Conservation (phyloP, 2,329 filamentous ascomycete genomes). For the Calonectria hongkongensis region DNA sequence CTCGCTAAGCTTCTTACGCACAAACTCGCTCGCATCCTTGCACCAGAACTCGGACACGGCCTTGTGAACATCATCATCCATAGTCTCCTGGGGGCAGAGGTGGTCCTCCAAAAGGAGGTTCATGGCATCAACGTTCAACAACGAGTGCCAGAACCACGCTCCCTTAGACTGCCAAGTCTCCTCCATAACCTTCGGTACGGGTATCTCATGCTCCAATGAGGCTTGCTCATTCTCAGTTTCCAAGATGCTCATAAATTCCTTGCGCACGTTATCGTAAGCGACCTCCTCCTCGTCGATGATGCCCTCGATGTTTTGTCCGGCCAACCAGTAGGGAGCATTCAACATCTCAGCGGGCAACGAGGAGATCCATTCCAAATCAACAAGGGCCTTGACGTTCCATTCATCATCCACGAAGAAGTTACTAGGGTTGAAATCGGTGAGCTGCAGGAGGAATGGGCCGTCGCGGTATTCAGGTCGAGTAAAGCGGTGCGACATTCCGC, state of each 20-base stretch:
- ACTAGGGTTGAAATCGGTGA: conserved; percentile 59
- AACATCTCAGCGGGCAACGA: conserved; percentile 49
- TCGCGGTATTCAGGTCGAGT: conserved; percentile 49
- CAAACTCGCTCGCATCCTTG: conserved; percentile 12
- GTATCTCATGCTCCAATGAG: conserved; percentile 27
- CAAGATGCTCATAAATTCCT: conserved; percentile 47
- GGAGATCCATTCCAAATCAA: conserved; percentile 61
- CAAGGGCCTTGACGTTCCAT: conserved; percentile 59
- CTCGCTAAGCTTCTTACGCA: conserved; percentile 30
- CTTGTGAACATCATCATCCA: conserved; percentile 17
- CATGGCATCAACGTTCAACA: conserved; percentile 11
- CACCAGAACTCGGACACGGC: conserved; percentile 30
- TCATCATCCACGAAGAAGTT: conserved; percentile 61
- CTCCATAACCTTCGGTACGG: conserved; percentile 41
- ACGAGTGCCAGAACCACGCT: conserved; percentile 47
- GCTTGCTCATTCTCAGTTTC: conserved; percentile 40
- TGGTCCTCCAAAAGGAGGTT: conserved; percentile 31
- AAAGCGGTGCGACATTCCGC: conserved; percentile 51
- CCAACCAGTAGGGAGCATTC: conserved; percentile 49
- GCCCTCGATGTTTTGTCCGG: conserved; percentile 44
- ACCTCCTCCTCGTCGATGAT: conserved; percentile 43
- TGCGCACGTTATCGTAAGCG: conserved; percentile 40
- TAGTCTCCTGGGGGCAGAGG: conserved; percentile 11
- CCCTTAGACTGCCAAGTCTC: conserved; percentile 47
- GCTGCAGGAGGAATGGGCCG: conserved; percentile 54